Conservation (phyloP, 2,329 filamentous ascomycete species). For the Cladosporium sp. region DNA sequence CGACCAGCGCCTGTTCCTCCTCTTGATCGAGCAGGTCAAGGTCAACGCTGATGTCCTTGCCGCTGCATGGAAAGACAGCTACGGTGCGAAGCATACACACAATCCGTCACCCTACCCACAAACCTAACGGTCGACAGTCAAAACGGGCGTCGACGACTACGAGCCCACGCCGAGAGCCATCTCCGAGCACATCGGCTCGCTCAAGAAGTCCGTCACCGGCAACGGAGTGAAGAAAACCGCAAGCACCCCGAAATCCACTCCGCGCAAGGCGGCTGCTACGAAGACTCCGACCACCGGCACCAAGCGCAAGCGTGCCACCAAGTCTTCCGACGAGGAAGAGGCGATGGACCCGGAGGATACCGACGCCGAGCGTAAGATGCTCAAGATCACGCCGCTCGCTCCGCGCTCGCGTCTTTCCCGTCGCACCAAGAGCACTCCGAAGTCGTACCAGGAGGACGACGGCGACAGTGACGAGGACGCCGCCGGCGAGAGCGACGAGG, state of each 20-base stretch:
- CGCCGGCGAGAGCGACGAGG: conserved; percentile 3
- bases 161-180: conserved; percentile 14
- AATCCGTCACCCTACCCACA: neutral
- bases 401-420: conserved; percentile 15
- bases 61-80: conserved; percentile 15
- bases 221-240: neutral
- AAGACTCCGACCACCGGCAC: conserved; percentile 12
- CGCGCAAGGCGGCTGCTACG: neutral
- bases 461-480: conserved; percentile 1
- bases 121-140: neutral
- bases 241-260: conserved; percentile 8
- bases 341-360: conserved; percentile 21
- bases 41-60: conserved; percentile 12
- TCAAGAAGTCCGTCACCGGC: conserved; percentile 11
- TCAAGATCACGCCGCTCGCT: conserved; percentile 7
- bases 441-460: conserved; percentile 10
- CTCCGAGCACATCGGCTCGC: conserved; percentile 18
- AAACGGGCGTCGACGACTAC: neutral
- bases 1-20: conserved; percentile 22
- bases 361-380: conserved; percentile 16
- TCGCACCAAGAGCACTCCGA: conserved; percentile 10
- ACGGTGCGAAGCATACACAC: conserved; percentile 5
- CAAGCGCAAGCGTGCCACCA: conserved; percentile 13
- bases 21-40: conserved; percentile 17
- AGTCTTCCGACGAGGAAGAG: conserved; percentile 16